Base-by-base conservation (phyloP, 2,329 filamentous ascomycete species). In the Aspergillus bombycis region DNA sequence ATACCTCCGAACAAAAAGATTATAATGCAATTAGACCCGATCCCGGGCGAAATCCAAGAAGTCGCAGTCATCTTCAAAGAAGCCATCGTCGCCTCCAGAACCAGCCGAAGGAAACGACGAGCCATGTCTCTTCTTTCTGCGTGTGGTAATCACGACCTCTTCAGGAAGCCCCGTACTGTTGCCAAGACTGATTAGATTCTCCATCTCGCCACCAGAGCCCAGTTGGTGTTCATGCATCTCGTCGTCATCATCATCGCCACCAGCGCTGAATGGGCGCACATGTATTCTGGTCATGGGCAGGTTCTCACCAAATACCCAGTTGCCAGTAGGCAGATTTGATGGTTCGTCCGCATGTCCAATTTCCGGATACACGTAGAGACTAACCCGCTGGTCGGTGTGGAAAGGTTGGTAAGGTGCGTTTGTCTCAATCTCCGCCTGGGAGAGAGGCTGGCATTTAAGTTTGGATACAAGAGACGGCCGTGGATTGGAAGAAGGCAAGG, bases 351-450 rank as follows among this genome's bases (percentile, higher is more conserved):
- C 72, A 23, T 81, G 78, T 3, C 70, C 75, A 36, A 64, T 65
- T 9, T 70, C 58, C 71, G 73, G 78, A 73, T 90, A 91, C 48
- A 93, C 85, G 68, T 89, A 91, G 32, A 97, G 82, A n/a, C 85
- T 87, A 52, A 98, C 91, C 3, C 94, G 88, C 60, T 88, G 87
- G 73, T 98, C 94, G 0, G 94, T 95, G 75, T 98, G 94, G 81
- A 98, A 97, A 1, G 95, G 94, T 72, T 97, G 94, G 71, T 97
- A 98, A 2, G 94, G 93, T 5, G 94, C 91, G 73, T 94, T 97
- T 1, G 94, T 97, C 74, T 99, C 95, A 68, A 97, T 96, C 81
- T 97, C 94, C 7, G 92, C 93, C 87, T 94, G 75, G 81, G 91
- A 75, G 80, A 91, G 77, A 82, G 90, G 75, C 82, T 85, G 71